Evolutionary conservation across 1,139 yeast genomes (phyloP).

Genomic region (Zygoascus sp.): DNA sequence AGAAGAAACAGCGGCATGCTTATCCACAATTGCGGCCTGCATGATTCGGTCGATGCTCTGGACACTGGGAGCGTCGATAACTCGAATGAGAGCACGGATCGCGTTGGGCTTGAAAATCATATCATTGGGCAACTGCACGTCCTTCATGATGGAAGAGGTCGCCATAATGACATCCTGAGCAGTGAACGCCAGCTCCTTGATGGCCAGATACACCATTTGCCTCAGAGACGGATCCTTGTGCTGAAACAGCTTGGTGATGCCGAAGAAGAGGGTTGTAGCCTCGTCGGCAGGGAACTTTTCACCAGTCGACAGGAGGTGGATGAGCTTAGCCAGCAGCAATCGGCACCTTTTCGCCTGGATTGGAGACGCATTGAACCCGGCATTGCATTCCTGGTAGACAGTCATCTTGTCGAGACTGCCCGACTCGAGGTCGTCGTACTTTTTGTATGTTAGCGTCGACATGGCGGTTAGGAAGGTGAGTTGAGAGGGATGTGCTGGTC

Average conservation of each 20-base stretch:
- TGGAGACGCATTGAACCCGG: slow-evolving; percentile 89
- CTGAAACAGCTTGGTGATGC: slow-evolving; percentile 90
- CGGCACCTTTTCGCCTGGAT: slow-evolving; percentile 87
- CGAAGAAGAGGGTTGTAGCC: slow-evolving; percentile 88
- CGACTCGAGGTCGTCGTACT: slow-evolving; percentile 69
- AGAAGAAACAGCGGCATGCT: slow-evolving; percentile 79
- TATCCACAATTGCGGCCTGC: slow-evolving; percentile 89
- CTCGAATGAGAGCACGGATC: slow-evolving; percentile 83
- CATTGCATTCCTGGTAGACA: slow-evolving; percentile 91
- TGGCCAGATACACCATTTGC: slow-evolving; percentile 89
- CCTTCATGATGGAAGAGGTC: slow-evolving; percentile 96
- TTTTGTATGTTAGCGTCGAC: slow-evolving; percentile 80
- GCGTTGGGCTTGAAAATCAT: slow-evolving; percentile 89
- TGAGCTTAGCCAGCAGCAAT: slow-evolving; percentile 59
- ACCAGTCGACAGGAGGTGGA: slow-evolving; percentile 71
- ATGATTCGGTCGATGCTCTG: slow-evolving; percentile 91
- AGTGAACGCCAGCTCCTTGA: slow-evolving; percentile 78
- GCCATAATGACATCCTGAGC: slow-evolving; percentile 96
- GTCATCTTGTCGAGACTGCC: slow-evolving; percentile 92
- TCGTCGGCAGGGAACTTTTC: slow-evolving; percentile 85
- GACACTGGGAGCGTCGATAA: slow-evolving; percentile 87
- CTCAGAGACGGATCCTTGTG: slow-evolving; percentile 87
- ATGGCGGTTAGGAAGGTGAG: slow-evolving; percentile 34
- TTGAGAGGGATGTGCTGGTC: slow-evolving; percentile 7
- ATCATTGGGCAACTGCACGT: slow-evolving; percentile 80